Conservation (phyloP, 192 early-diverging fungal species). For the Coemansia asiatica region DNA sequence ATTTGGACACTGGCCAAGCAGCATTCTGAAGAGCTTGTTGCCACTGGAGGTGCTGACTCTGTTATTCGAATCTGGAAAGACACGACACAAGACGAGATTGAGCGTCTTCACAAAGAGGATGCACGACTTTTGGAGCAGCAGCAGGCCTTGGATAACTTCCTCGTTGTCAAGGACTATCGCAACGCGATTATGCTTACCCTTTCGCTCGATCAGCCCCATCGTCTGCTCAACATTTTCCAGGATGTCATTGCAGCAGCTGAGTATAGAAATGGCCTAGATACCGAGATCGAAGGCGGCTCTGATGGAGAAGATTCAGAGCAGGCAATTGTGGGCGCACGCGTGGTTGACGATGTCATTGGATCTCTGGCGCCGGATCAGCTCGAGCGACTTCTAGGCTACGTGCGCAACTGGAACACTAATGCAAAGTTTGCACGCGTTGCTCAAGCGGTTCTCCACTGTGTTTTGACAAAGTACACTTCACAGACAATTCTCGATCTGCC, state of each 20-base stretch:
- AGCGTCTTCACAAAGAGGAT: conserved; percentile 67
- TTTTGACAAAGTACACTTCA: conserved; percentile 66
- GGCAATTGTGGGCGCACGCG: conserved; percentile 34
- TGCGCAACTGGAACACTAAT: conserved; percentile 96
- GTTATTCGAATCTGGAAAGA: conserved; percentile 92
- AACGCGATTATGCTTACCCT: conserved; percentile 88
- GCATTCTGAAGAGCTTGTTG: conserved; percentile 65
- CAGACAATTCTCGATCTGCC: conserved; percentile 73
- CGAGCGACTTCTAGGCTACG: conserved; percentile 76
- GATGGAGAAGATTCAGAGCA: background rate
- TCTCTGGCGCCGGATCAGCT: conserved; percentile 68
- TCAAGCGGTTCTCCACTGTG: conserved; percentile 78
- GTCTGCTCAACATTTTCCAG: conserved; percentile 72
- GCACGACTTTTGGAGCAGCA: conserved; percentile 74
- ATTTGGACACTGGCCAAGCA: conserved; percentile 88
- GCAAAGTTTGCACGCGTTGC: conserved; percentile 74
- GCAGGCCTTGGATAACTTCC: conserved; percentile 86
- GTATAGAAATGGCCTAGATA: conserved; percentile 11
- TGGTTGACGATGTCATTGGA: conserved; percentile 71
- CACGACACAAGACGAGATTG: conserved; percentile 78
- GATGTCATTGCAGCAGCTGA: conserved; percentile 57
- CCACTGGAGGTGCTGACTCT: conserved; percentile 92
- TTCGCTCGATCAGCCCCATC: conserved; percentile 85
- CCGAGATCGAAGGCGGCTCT: background rate
- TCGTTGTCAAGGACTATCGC: conserved; percentile 85